A percentile compares a stretch with the other conserved stretches of the same genome.
Conservation (phyloP, 176 grass and related monocot genomes). For the Zea mays region DNA sequence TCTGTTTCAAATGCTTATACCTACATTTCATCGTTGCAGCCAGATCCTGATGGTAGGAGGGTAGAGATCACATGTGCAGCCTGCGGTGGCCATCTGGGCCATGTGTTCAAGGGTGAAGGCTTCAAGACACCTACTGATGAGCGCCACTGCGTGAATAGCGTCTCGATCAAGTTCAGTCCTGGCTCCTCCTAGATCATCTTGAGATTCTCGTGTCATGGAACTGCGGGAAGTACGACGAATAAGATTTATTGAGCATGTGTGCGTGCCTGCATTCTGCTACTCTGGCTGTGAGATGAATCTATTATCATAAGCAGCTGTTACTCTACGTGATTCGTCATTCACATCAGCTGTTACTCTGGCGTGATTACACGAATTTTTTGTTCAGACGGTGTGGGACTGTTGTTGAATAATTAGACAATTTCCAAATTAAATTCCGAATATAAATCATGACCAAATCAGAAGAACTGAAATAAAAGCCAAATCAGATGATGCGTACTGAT, state of each 20-base stretch:
- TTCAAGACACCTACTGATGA: conserved; percentile 85
- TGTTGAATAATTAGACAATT: no score
- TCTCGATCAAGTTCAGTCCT: conserved; percentile 70
- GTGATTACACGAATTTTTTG: no score
- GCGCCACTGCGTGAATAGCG: conserved; percentile 88
- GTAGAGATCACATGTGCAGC: conserved; percentile 74
- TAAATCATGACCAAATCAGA: no score
- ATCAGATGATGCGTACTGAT: no score
- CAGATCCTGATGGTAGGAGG: conserved; percentile 75
- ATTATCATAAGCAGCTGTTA: neutral
- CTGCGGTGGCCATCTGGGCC: conserved; percentile 83
- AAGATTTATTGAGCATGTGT: neutral
- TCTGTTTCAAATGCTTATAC: neutral
- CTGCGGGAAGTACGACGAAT: neutral
- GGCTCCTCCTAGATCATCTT: conserved; percentile 36
- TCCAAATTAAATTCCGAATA: no score
- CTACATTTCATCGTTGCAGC: conserved; percentile 34
- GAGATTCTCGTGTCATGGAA: conserved; percentile 1
- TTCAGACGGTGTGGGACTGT: no score
- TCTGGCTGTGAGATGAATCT: neutral
- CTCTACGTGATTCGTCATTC: neutral
- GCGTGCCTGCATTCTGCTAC: neutral
- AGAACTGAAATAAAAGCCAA: no score
- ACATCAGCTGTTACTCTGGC: conserved; percentile 3
- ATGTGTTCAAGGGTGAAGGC: conserved; percentile 92